These are phyloP conservation scores for Colletotrichum echinochloae DNA, from an alignment of 2,329 filamentous ascomycete genomes.

Conservation along the genomic window DNA sequence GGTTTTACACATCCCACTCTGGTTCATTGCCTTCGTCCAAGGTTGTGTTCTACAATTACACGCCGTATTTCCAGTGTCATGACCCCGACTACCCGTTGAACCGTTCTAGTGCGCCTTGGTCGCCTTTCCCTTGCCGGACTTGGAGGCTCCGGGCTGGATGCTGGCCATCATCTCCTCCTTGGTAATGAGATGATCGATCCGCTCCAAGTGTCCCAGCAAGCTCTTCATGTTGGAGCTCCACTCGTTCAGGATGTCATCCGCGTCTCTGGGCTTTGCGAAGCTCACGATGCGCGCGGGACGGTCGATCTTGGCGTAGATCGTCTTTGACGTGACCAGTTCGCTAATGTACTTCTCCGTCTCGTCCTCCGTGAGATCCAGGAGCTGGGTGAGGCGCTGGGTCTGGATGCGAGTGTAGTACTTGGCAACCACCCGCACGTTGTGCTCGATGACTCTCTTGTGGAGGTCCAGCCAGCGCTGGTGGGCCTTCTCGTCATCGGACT, in stretches of 20 bases:
- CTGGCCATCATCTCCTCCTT: constrained; percentile 99
- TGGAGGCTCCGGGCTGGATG: constrained; percentile 75
- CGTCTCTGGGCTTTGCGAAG: constrained; percentile 94
- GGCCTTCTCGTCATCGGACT: constrained; percentile 82
- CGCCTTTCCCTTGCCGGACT: constrained; percentile 53
- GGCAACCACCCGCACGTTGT: constrained; percentile 96
- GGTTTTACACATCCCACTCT: constrained; percentile 36
- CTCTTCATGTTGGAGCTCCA: constrained; percentile 99
- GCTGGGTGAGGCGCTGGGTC: constrained; percentile 88
- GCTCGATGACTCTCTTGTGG: constrained; percentile 98
- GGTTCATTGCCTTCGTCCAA: constrained; percentile 38
- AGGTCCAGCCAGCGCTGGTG: constrained; percentile 91
- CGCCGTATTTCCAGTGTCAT: constrained; percentile 12
- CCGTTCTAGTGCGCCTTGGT: constrained; percentile 51
- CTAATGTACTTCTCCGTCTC: constrained; percentile 99
- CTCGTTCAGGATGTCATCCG: constrained; percentile 96
- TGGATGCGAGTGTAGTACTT: constrained; percentile 99
- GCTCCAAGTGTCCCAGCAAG: constrained; percentile 83
- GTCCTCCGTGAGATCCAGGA: constrained; percentile 91
- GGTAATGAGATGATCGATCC: constrained; percentile 97
- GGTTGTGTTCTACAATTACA: constrained; percentile 41
- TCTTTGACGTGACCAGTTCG: constrained; percentile 96
- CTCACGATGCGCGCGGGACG: constrained; percentile 90
- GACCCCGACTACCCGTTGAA: constrained; percentile 4
- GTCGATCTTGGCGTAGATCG: constrained; percentile 97